Conservation (phyloP, 2,329 filamentous ascomycete species). For the Exophiala viscosa region DNA sequence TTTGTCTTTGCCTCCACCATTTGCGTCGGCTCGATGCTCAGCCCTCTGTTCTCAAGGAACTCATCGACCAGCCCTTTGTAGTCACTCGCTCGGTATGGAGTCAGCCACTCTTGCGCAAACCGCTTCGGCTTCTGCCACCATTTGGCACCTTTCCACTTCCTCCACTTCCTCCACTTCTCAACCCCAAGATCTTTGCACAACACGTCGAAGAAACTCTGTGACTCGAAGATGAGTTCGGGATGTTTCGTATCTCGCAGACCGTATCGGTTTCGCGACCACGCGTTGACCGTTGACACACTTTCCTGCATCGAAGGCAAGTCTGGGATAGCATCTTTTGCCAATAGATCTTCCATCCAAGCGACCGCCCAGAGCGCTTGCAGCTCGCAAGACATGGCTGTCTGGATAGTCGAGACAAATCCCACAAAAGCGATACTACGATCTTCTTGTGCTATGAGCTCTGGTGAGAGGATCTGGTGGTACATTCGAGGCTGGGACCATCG, state of each 20-base stretch:
- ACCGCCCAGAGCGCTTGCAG: constrained; percentile 10
- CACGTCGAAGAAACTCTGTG: constrained; percentile 7
- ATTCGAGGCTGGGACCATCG: not conserved
- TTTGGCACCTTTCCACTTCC: constrained; percentile 1
- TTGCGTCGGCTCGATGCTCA: not conserved
- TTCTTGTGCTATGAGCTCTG: not conserved
- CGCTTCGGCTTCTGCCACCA: constrained; percentile 1
- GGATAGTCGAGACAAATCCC: constrained; percentile 6
- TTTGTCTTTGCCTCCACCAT: not conserved
- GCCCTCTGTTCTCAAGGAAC: constrained; percentile 4
- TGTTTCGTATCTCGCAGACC: constrained; percentile 1
- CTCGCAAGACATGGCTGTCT: constrained; percentile 5
- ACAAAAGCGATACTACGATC: constrained; percentile 10
- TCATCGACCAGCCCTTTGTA: constrained; percentile 12
- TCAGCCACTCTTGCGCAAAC: constrained; percentile 6
- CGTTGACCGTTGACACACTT: constrained; percentile 6
- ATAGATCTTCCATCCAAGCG: constrained; percentile 9
- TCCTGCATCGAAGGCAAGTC: constrained; percentile 1
- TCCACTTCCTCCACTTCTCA: not conserved
- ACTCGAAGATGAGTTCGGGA: constrained; percentile 8
- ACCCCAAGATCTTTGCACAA: constrained; percentile 9
- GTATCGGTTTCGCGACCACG: constrained; percentile 6
- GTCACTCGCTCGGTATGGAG: constrained; percentile 5
- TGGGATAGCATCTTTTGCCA: not conserved
- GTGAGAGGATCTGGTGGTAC: not conserved